A percentile compares a stretch with the other conserved stretches of the same genome.
phyloP scores from a whole-genome alignment of 192 early-diverging fungal genomes.

The Gaertneriomyces semiglobifer region DNA sequence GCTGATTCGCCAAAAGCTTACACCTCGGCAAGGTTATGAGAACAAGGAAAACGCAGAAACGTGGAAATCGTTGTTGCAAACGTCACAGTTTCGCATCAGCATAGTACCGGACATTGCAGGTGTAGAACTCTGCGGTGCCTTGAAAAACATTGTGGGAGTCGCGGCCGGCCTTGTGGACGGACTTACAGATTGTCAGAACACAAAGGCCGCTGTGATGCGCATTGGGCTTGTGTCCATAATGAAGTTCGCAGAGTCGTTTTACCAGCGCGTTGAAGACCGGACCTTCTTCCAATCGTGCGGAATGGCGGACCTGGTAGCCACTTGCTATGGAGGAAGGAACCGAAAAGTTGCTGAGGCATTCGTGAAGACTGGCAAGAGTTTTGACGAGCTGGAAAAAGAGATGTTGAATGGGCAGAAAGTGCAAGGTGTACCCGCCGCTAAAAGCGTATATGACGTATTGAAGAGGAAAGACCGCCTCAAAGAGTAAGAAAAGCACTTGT shows the following conservation, averaged over 20 bases:
- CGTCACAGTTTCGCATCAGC: conserved; percentile 79
- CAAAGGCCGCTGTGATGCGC: conserved; percentile 95
- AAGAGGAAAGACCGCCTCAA: conserved; percentile 51
- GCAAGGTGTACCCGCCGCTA: conserved; percentile 85
- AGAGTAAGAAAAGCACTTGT: conserved; percentile 35
- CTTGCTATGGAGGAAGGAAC: conserved; percentile 94
- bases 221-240: conserved; percentile 91
- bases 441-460: conserved; percentile 79
- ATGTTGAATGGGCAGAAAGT: conserved; percentile 94
- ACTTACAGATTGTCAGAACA: conserved; percentile 84
- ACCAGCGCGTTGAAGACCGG: conserved; percentile 72
- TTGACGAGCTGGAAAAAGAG: conserved; percentile 82
- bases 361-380: conserved; percentile 84
- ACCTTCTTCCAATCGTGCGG: conserved; percentile 97
- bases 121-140: conserved; percentile 92
- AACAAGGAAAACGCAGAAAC: conserved; percentile 66
- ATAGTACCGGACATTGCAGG: conserved; percentile 77
- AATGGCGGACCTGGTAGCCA: conserved; percentile 88
- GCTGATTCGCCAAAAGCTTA: too few relatives aligned
- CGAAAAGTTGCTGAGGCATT: conserved; percentile 74
- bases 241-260: conserved; percentile 79
- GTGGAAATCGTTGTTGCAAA: conserved; percentile 80
- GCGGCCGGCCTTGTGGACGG: conserved; percentile 95
- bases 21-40: conserved; percentile 37
- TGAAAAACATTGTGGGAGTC: conserved; percentile 95